Evolutionary conservation across 345 rosid species (phyloP).

Genomic region (Sapria himalayana): DNA sequence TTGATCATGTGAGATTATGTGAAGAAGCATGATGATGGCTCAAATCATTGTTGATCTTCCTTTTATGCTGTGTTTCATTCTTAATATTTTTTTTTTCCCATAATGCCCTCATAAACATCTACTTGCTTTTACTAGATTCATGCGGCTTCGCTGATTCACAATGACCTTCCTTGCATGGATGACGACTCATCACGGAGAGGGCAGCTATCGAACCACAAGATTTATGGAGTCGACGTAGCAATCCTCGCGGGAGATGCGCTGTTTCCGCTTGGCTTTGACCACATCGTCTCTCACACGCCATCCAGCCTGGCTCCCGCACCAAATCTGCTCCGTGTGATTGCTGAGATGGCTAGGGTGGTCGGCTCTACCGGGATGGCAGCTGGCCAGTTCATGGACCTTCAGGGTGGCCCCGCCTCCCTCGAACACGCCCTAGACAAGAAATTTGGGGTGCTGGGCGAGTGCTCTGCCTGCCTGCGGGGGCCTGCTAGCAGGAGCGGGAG

Average conservation of each 20-base stretch:
- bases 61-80: no score
- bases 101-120: no score
- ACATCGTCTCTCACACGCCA: conserved; percentile 66
- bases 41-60: no score
- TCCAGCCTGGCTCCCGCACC: conserved; percentile 43
- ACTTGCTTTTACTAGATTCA: conserved; percentile 35
- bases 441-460: conserved; percentile 68
- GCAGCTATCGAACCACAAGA: conserved; percentile 68
- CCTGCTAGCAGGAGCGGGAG: conserved; percentile 57
- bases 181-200: conserved; percentile 70
- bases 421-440: conserved; percentile 73
- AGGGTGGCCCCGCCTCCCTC: conserved; percentile 39
- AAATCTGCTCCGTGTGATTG: conserved; percentile 43
- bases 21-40: no score
- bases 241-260: conserved; percentile 94
- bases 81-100: no score
- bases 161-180: conserved; percentile 95
- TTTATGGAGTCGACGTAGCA: conserved; percentile 62
- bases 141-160: conserved; percentile 76
- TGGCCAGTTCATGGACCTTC: conserved; percentile 80
- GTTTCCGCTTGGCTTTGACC: conserved; percentile 81
- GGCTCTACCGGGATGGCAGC: conserved; percentile 97
- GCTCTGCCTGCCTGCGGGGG: conserved; percentile 96
- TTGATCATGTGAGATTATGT: no score
- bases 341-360: conserved; percentile 82